Percentiles rank a stretch among this genome's conserved stretches.
phyloP scores from a whole-genome alignment of 1,284 basidiomycete genomes.

The Malassezia brasiliensis region DNA sequence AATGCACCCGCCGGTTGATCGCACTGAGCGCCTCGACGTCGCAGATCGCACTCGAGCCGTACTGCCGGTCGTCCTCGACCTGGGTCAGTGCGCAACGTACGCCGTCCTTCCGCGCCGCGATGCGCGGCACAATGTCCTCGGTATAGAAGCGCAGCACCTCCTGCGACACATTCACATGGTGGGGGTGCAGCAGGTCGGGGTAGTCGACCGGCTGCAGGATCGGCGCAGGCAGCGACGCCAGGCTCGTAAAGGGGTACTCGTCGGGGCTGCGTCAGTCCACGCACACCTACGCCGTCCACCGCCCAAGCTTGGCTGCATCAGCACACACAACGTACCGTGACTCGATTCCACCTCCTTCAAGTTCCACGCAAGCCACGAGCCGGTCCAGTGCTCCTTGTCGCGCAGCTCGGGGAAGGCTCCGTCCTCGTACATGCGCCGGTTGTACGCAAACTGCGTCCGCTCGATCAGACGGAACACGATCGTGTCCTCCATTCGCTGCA shows the following conservation, averaged over 20 bases:
- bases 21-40: slow-evolving; percentile 91
- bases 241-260: slow-evolving; percentile 83
- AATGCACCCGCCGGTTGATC: slow-evolving; percentile 90
- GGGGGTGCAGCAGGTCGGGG: slow-evolving; percentile 65
- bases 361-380: slow-evolving; percentile 95
- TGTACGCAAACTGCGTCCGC: slow-evolving; percentile 89
- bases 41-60: slow-evolving; percentile 83
- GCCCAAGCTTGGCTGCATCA: slow-evolving; percentile 21
- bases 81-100: slow-evolving; percentile 24
- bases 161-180: slow-evolving; percentile 78
- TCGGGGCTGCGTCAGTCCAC: slow-evolving; percentile 56
- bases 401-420: slow-evolving; percentile 60
- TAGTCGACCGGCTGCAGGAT: slow-evolving; percentile 67
- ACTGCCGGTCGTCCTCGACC: slow-evolving; percentile 84
- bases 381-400: slow-evolving; percentile 65
- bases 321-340: slow-evolving; percentile 58
- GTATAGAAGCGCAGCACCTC: slow-evolving; percentile 84
- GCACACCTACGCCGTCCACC: slow-evolving; percentile 21
- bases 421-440: slow-evolving; percentile 75
- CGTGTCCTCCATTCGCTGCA: slow-evolving; percentile 88
- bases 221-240: slow-evolving; percentile 65
- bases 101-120: slow-evolving; percentile 53
- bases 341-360: slow-evolving; percentile 85
- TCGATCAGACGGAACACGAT: slow-evolving; percentile 92
- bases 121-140: slow-evolving; percentile 67